Conservation (phyloP, 2,329 filamentous ascomycete species). For the Hypoxylon rubiginosum region DNA sequence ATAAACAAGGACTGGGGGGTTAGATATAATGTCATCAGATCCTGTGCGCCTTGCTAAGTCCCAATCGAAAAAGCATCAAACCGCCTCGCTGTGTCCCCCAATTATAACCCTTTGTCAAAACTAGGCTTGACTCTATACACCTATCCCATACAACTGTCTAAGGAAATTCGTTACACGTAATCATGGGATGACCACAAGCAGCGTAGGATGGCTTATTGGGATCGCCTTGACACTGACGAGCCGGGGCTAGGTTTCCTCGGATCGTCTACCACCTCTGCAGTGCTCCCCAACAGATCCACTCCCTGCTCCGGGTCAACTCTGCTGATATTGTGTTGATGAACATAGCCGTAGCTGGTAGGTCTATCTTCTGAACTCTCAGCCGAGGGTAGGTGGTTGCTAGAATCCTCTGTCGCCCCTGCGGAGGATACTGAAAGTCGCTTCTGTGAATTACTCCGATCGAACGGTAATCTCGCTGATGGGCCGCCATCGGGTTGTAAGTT, state of each 20-base stretch:
- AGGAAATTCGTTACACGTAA: slow-evolving; percentile 46
- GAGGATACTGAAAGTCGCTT: slow-evolving; percentile 67
- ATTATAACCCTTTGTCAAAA: slow-evolving; percentile 30
- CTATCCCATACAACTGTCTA: slow-evolving; percentile 36
- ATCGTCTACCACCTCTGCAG: slow-evolving; percentile 69
- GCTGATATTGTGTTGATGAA: slow-evolving; percentile 70
- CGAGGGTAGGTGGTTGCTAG: slow-evolving; percentile 57
- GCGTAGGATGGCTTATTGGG: slow-evolving; percentile 23
- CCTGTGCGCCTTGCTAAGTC: slow-evolving; percentile 42
- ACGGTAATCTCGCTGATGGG: slow-evolving; percentile 63
- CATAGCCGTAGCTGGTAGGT: slow-evolving; percentile 68
- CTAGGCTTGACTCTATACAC: slow-evolving; percentile 33
- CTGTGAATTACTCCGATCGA: slow-evolving; percentile 68
- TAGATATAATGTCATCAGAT: slow-evolving; percentile 34
- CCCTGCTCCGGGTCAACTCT: slow-evolving; percentile 64
- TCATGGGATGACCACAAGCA: slow-evolving; percentile 16
- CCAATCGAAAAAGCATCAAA: slow-evolving; percentile 40
- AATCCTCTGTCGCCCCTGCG: slow-evolving; percentile 61
- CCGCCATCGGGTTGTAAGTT: slow-evolving; percentile 26
- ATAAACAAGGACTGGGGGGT: slow-evolving; percentile 33
- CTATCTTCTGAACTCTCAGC: slow-evolving; percentile 59
- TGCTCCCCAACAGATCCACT: slow-evolving; percentile 64
- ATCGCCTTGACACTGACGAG: slow-evolving; percentile 42
- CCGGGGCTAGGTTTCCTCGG: slow-evolving; percentile 48
- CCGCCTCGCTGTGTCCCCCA: slow-evolving; percentile 35